Base-by-base conservation (phyloP, 805 yeast genomes). In the Teunomyces atbi region DNA sequence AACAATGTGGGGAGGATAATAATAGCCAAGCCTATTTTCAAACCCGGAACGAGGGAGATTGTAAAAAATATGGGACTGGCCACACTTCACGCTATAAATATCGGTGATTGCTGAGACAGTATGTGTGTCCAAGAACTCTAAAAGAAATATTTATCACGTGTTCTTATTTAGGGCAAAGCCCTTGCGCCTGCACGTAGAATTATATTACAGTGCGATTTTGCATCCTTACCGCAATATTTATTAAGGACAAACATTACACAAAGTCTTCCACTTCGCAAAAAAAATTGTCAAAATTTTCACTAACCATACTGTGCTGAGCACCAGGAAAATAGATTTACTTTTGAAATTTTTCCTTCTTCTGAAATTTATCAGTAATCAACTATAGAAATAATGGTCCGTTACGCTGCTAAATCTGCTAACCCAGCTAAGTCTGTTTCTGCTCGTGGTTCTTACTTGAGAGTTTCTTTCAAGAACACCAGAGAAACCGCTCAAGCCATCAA, bases 341-440 rank as follows among this genome's bases (percentile, higher is more conserved):
- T 36, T 19, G 39, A 36, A 36, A 36, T 36, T 36, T 33, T 36
- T 36, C 39, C 39, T 36, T 36, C 39, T 36, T 36, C 39, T 21
- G 39, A 36, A 36, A 36, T 36, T 20, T 20, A 36, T 36, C 39
- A 36, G 39, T 36, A 21, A 36, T 36, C 39, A 36, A 19, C 39
- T 36, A 36, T 36, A 52, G 47, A 49, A 44, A 61, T 67, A 83
- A 94, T 94, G 98, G 89, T 91, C 82, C 94, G 99, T 82, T 94
- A 94, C 98, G 96, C 91, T 83, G 94, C 96, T 77, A 84, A 89
- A 71, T 89, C 99, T 74, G 90, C 96, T 69, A 91, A 94, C 91
- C 97, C 99, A 81, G 94, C 97, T 75, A 89, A 90, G 83, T 87
- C 96, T 67, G 98, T 97, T 71, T 86, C 96, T 73, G 96, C 99